Evolutionary conservation across 106 monocot genomes (phyloP).

Genomic region (Dendrobium huoshanense): DNA sequence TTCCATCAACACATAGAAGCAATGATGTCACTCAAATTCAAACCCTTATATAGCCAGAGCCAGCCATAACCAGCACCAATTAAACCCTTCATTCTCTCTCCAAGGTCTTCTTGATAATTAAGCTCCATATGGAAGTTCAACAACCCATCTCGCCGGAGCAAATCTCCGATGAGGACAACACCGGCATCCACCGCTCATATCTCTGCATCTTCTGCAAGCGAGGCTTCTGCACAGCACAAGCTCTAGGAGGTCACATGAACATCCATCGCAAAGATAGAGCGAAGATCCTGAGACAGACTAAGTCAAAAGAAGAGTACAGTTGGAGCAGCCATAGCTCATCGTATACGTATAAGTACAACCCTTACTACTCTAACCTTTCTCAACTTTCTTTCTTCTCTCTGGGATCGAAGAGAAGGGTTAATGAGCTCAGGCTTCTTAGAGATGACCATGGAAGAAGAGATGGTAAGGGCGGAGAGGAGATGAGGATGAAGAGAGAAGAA

Average conservation of each 20-base stretch:
- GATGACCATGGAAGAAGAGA: background rate
- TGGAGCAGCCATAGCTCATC: background rate
- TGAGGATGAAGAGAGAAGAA: background rate
- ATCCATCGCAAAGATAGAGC: constrained; percentile 41
- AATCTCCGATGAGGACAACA: background rate
- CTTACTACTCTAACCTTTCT: background rate
- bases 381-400: background rate
- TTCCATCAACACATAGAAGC: too few relatives aligned
- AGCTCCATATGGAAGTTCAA: background rate
- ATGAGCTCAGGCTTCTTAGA: background rate
- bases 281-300: constrained; percentile 3
- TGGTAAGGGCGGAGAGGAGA: background rate
- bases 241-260: constrained; percentile 71
- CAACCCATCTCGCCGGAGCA: background rate
- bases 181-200: constrained; percentile 19
- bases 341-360: background rate
- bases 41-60: too few relatives aligned
- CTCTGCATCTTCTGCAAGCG: constrained; percentile 61
- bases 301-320: background rate
- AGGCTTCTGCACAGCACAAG: constrained; percentile 61
- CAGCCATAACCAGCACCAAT: background rate
- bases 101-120: background rate
- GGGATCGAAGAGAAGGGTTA: background rate
- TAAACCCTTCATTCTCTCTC: background rate
- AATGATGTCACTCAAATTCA: too few relatives aligned